These are phyloP conservation scores for Zelopaecilomyces penicillatus DNA, from an alignment of 2,329 filamentous ascomycete species.

Conservation along the genomic window DNA sequence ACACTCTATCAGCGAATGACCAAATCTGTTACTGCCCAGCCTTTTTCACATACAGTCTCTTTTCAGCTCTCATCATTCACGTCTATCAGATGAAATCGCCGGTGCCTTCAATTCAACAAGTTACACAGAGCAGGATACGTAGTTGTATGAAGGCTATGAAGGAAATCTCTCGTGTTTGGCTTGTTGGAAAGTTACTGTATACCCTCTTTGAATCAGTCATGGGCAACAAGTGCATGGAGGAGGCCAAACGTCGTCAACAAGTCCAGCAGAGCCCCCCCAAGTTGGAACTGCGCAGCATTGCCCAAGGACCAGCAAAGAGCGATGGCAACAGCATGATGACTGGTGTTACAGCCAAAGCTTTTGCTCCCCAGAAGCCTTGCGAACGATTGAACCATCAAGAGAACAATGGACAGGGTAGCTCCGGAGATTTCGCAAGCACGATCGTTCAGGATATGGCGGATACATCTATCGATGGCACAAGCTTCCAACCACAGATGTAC, in stretches of 20 bases:
- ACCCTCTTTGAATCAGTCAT: conserved; percentile 95
- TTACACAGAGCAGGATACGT: conserved; percentile 77
- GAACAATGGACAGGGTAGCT: conserved; percentile 45
- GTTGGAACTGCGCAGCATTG: conserved; percentile 26
- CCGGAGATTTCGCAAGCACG: conserved; percentile 48
- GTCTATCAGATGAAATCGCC: conserved; percentile 97
- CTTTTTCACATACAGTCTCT: conserved; percentile 93
- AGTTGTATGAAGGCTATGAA: conserved; percentile 89
- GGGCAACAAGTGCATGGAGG: conserved; percentile 86
- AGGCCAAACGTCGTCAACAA: conserved; percentile 76
- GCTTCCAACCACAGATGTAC: conserved; percentile 73
- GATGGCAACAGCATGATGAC: conserved; percentile 97
- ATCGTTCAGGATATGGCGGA: conserved; percentile 51
- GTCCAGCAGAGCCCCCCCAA: conserved; percentile 36
- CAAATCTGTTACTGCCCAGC: conserved; percentile 86
- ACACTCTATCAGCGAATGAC: conserved; percentile 74
- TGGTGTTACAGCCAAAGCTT: conserved; percentile 69
- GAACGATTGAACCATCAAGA: conserved; percentile 81
- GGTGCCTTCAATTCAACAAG: conserved; percentile 80
- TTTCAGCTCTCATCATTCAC: conserved; percentile 97
- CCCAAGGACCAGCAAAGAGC: conserved; percentile 58
- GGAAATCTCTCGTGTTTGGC: conserved; percentile 91
- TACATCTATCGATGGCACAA: conserved; percentile 68
- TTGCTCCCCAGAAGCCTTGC: conserved; percentile 91
- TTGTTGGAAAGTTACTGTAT: conserved; percentile 97